Evolutionary conservation across 257 asterid genomes (phyloP).

Genomic region (Solanum lycopersicoides): DNA sequence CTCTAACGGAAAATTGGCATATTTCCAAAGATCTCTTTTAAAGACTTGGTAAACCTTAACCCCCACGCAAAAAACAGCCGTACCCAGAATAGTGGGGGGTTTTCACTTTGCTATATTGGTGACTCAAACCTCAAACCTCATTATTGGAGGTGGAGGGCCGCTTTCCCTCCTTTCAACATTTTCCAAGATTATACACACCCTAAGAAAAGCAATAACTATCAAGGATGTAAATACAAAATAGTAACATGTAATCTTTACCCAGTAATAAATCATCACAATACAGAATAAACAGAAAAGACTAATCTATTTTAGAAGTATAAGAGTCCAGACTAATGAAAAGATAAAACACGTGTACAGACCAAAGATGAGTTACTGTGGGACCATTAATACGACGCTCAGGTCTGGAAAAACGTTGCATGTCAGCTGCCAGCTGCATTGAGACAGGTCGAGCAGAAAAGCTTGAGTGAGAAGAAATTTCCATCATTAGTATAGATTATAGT

Average conservation of each 20-base stretch:
- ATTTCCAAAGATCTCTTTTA: background rate
- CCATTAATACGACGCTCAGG: slow-evolving; percentile 98
- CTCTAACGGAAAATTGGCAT: background rate
- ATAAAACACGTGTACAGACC: slow-evolving; percentile 32
- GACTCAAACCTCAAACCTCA: background rate
- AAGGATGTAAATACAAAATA: background rate
- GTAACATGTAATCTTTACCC: background rate
- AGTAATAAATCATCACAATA: background rate
- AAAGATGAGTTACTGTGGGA: slow-evolving; percentile 95
- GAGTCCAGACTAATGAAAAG: background rate
- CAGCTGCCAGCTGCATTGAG: slow-evolving; percentile 86
- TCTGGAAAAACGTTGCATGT: slow-evolving; percentile 98
- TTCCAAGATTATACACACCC: background rate
- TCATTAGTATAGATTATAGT: slow-evolving; percentile 8
- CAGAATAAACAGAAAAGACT: background rate
- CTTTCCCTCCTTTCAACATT: background rate
- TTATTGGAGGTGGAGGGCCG: background rate
- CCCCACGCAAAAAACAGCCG: background rate
- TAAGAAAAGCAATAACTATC: background rate
- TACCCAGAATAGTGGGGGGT: background rate
- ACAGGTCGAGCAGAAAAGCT: slow-evolving; percentile 1
- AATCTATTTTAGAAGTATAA: background rate
- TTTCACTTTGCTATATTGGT: background rate
- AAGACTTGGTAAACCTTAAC: background rate
- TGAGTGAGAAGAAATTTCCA: slow-evolving; percentile 3